Evolutionary conservation across 176 grass and related monocot species (phyloP), one percentile per base, ranked within the genome.

Genomic region (Oryza officinalis): DNA sequence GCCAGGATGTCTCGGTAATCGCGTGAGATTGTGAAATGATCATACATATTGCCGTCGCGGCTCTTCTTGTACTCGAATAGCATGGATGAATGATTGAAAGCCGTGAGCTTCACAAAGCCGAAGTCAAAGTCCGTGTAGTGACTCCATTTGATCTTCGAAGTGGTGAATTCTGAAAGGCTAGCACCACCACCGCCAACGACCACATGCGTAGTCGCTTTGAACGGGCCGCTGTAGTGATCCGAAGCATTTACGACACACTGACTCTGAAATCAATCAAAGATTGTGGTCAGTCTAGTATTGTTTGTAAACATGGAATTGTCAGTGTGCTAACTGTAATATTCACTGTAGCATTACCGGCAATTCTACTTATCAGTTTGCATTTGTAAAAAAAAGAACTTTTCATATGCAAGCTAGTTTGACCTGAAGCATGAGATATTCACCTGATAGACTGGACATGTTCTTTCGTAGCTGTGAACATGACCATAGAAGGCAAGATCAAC

Each of bases 21-120:
- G 0, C 90, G 87, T 5, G 87, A 87, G 78, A 95, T 88, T 1
- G 83, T 90, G 87, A 95, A 95, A 73, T 90, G 72, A 63, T 95
- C 93, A 5, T 92, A 88, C 43, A 95, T 90, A 23, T 84, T 75
- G 9, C 93, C 93, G 1, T 95, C 87, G 6, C 83, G 40, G 76
- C 93, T 98, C 89, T 78, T 98, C 87, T 92, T 98, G 85, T 98
- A 95, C 91, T 98, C 96, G 2, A 98, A 88, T 82, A 93, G 38
- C 67, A 95, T 52, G 0, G 65, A 86, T 13, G 89, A 86, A 25
- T 85, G 85, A 75, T 98, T 98, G 87, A 94, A 92, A 14, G 93
- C 89, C 0, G 93, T 94, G 33, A 98, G 85, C 80, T 98, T 98
- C 57, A 86, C 83, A 17, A 98, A 98, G 4, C 93, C 93, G 0